phyloP scores from a whole-genome alignment of 139 green algal species.

The Chlamydomonas schloesseri region DNA sequence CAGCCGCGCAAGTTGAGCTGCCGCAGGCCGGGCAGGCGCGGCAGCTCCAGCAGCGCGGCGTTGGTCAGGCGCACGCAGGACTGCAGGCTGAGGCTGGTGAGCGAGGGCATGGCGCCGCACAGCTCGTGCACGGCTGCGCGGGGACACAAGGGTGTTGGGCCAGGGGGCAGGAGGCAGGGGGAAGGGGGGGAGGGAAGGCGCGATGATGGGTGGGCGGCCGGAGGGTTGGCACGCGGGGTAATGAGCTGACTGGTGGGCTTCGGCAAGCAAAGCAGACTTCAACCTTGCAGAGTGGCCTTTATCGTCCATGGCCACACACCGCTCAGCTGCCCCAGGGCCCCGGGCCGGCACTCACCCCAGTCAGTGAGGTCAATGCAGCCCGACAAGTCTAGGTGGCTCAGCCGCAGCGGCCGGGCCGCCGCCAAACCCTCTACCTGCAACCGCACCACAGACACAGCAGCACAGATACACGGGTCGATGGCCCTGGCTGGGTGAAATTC shows the following conservation, averaged over 20 bases:
- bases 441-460: no score
- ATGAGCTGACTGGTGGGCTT: no score
- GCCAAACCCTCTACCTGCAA: conserved; percentile 2
- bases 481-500: no score
- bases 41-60: background rate
- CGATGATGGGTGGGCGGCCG: background rate
- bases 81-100: conserved; percentile 37
- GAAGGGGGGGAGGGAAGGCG: background rate
- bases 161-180: background rate
- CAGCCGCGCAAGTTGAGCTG: conserved; percentile 45
- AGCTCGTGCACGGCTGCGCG: conserved; percentile 33
- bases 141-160: background rate
- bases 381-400: conserved; percentile 25
- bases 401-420: background rate
- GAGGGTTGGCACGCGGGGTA: no score
- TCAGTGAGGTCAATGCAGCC: conserved; percentile 44
- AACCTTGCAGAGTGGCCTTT: no score
- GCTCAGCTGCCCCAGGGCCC: background rate
- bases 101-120: background rate
- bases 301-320: no score
- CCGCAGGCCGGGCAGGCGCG: background rate
- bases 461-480: no score
- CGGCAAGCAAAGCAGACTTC: no score
- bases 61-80: conserved; percentile 42
- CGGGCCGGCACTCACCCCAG: background rate